A percentile compares a stretch with the other conserved stretches of the same genome.
These are phyloP conservation scores for Aspergillus sp. DNA, from an alignment of 2,329 filamentous ascomycete species.

Conservation along the genomic window DNA sequence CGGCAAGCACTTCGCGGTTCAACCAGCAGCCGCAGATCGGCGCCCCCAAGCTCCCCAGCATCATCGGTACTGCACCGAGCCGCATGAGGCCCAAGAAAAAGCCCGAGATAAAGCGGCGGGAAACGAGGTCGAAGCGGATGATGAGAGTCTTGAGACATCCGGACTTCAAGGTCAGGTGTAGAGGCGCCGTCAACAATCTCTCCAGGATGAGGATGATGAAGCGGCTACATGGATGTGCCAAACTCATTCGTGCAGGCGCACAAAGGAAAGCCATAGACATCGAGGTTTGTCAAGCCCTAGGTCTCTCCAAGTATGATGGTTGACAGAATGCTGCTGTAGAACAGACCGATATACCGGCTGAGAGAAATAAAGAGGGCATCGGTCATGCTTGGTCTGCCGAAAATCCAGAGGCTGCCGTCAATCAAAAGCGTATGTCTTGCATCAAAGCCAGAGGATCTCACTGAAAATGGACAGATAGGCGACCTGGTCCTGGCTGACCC, in stretches of 20 bases:
- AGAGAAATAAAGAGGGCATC: constrained; percentile 5
- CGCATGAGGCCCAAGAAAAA: neutral
- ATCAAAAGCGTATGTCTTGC: constrained; percentile 2
- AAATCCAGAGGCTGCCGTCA: neutral
- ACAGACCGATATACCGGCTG: constrained; percentile 4
- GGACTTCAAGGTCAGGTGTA: neutral
- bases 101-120: neutral
- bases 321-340: neutral
- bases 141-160: constrained; percentile 1
- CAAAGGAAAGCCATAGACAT: constrained; percentile 2
- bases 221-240: constrained; percentile 1
- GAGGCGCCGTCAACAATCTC: neutral
- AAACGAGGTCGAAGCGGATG: neutral
- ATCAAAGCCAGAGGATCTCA: too few species aligned
- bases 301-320: neutral
- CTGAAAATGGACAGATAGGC: too few species aligned
- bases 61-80: constrained; percentile 1
- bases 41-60: constrained; percentile 1
- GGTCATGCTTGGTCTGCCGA: constrained; percentile 1
- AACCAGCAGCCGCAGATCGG: too few species aligned
- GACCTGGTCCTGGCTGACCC: neutral
- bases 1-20: too few species aligned
- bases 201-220: neutral
- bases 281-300: neutral
- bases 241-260: neutral